Evolutionary conservation across 768 basidiomycete genomes (phyloP), one percentile per base, ranked within the genome.

Genomic region (Tylopilus sp.): DNA sequence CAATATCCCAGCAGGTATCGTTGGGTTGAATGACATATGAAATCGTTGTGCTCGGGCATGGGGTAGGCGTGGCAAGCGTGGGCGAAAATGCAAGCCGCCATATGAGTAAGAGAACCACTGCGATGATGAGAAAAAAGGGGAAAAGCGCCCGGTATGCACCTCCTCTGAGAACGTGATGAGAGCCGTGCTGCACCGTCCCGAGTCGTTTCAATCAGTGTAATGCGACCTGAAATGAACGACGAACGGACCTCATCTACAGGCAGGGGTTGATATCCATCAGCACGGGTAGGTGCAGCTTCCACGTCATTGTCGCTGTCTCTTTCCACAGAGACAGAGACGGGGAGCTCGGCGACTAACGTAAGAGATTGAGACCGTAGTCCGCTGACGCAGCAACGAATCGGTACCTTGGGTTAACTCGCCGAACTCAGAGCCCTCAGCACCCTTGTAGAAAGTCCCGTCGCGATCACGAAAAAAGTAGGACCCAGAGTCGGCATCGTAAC

Each of bases 401-500:
- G 38, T 64, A 79, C 77, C 73, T 67, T 61, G 69, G 18, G 56
- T 71, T 59, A 79, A 55, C 50, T 78, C 73, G 21, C 88, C 81
- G 56, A 77, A 88, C 62, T 81, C 71, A 30, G 82, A 77, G 21
- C 86, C 87, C 55, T 82, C 75, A 17, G 77, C 69, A 28, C 79
- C 79, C 66, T 81, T 82, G 84, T 61, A 82, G 55, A 68, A 63
- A 8, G 64, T 69, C 10, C 87, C 86, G 42, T 75, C 76, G 3
- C 50, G 50, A 65, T 82, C 81, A 22, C 76, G 75, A 69, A 83
- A 91, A 62, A 77, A 76, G 71, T 90, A 89, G 43, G 77, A 71
- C 44, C 79, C 77, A 2, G 76, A 75, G 70, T 91, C 88, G 4
- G 83, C 71, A 68, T 91, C 88, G 62, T 90, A 91, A 11, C 87